Evolutionary conservation across 2,329 filamentous ascomycete species (phyloP).

Genomic region (Remersonia thermophila): DNA sequence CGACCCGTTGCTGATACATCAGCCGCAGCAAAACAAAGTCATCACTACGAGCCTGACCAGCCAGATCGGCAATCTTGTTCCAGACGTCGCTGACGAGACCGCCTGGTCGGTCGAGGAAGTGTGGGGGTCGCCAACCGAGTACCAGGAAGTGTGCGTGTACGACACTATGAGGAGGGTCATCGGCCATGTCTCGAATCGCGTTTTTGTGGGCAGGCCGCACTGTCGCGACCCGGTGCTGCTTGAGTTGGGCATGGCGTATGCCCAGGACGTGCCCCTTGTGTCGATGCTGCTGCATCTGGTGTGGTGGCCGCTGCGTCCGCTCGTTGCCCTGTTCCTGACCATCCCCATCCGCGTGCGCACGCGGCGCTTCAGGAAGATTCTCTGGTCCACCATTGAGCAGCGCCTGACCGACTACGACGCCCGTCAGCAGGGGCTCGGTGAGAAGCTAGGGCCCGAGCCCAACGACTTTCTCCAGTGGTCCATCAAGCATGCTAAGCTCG

Average conservation of each 20-base stretch:
- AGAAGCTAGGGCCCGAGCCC: conserved; percentile 7
- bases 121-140: conserved; percentile 17
- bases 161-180: conserved; percentile 18
- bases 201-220: conserved; percentile 21
- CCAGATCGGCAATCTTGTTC: conserved; percentile 22
- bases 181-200: conserved; percentile 20
- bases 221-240: conserved; percentile 20
- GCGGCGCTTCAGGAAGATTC: conserved; percentile 13
- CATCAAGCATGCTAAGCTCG: conserved; percentile 12
- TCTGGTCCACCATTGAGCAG: conserved; percentile 18
- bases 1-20: conserved; percentile 15
- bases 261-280: conserved; percentile 16
- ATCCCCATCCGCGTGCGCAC: conserved; percentile 19
- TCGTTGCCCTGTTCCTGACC: conserved; percentile 17
- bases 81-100: conserved; percentile 20
- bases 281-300: conserved; percentile 14
- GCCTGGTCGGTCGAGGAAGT: conserved; percentile 15
- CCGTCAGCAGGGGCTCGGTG: conserved; percentile 14
- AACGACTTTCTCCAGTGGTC: conserved; percentile 18
- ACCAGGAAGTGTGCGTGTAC: conserved; percentile 16
- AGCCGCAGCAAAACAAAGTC: conserved; percentile 18
- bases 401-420: conserved; percentile 17
- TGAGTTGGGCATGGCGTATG: conserved; percentile 17
- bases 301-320: conserved; percentile 15
- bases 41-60: conserved; percentile 20